phyloP scores from a whole-genome alignment of 2,329 filamentous ascomycete species.

The Colletotrichum sp. region DNA sequence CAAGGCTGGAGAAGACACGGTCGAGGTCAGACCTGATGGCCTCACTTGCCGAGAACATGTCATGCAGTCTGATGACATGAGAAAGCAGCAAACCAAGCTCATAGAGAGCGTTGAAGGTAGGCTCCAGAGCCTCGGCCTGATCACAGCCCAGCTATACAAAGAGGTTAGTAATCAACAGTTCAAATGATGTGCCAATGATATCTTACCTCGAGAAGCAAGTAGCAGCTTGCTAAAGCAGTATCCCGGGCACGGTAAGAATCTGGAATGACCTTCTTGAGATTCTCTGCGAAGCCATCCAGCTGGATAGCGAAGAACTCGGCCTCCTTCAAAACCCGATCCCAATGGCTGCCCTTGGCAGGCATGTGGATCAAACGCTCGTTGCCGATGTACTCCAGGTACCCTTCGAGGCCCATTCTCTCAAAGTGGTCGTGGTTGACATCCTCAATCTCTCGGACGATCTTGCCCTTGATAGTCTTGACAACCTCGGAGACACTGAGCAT shows the following conservation, averaged over 20 bases:
- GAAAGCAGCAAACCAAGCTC: conserved; percentile 41
- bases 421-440: conserved; percentile 2
- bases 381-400: conserved; percentile 39
- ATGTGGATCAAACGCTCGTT: conserved; percentile 45
- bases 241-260: conserved; percentile 24
- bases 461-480: not conserved
- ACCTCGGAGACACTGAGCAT: not conserved
- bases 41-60: conserved; percentile 34
- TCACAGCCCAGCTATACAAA: conserved; percentile 36
- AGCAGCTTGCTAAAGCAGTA: conserved; percentile 40
- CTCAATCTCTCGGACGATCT: conserved; percentile 2
- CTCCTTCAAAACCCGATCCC: conserved; percentile 42
- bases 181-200: accelerated
- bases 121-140: conserved; percentile 39
- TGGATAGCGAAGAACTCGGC: conserved; percentile 46
- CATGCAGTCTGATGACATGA: conserved; percentile 38
- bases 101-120: conserved; percentile 42
- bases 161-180: not conserved
- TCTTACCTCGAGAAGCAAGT: conserved; percentile 41
- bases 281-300: conserved; percentile 37
- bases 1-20: conserved; percentile 37
- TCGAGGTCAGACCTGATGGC: conserved; percentile 35
- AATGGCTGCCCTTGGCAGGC: conserved; percentile 42
- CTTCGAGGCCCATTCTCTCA: conserved; percentile 2
- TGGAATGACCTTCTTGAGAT: conserved; percentile 29